Evolutionary conservation across 768 basidiomycete species (phyloP).

Genomic region (Boletus rubescentipes): DNA sequence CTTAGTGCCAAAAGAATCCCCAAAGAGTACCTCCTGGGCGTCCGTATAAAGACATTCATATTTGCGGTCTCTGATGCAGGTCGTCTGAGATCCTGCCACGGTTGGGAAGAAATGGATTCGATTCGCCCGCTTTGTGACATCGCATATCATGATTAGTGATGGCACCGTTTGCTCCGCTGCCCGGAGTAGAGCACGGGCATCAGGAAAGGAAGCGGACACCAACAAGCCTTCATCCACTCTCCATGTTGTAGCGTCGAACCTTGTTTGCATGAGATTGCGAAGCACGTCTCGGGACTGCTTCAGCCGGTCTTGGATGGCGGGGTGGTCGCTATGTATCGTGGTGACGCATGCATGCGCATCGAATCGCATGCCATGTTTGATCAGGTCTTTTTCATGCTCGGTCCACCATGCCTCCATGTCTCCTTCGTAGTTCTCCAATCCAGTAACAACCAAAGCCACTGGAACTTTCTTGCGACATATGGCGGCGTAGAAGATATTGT

Average conservation of each 20-base stretch:
- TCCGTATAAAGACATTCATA: slow-evolving; percentile 17
- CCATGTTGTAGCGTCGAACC: slow-evolving; percentile 20
- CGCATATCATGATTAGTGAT: slow-evolving; percentile 18
- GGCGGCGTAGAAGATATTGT: slow-evolving; percentile 28
- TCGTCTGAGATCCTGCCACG: background rate
- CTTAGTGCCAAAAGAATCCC: background rate
- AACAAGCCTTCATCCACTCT: slow-evolving; percentile 17
- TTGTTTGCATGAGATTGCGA: slow-evolving; percentile 17
- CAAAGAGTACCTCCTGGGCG: background rate
- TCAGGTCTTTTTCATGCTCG: slow-evolving; percentile 32
- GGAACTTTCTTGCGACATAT: slow-evolving; percentile 33
- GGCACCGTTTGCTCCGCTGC: slow-evolving; percentile 9
- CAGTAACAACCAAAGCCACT: slow-evolving; percentile 35
- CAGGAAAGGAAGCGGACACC: slow-evolving; percentile 20
- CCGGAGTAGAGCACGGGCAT: slow-evolving; percentile 17
- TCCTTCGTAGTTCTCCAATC: slow-evolving; percentile 34
- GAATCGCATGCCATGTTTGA: slow-evolving; percentile 35
- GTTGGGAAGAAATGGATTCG: slow-evolving; percentile 3
- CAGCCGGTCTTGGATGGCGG: slow-evolving; percentile 22
- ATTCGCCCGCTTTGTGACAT: slow-evolving; percentile 9
- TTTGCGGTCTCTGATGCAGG: slow-evolving; percentile 1
- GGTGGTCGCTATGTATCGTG: slow-evolving; percentile 27
- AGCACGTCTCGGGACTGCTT: slow-evolving; percentile 21
- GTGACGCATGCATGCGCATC: slow-evolving; percentile 43
- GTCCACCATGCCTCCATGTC: slow-evolving; percentile 41